Base-by-base conservation (phyloP, 176 grass and related monocot species). In the Secale cereale region DNA sequence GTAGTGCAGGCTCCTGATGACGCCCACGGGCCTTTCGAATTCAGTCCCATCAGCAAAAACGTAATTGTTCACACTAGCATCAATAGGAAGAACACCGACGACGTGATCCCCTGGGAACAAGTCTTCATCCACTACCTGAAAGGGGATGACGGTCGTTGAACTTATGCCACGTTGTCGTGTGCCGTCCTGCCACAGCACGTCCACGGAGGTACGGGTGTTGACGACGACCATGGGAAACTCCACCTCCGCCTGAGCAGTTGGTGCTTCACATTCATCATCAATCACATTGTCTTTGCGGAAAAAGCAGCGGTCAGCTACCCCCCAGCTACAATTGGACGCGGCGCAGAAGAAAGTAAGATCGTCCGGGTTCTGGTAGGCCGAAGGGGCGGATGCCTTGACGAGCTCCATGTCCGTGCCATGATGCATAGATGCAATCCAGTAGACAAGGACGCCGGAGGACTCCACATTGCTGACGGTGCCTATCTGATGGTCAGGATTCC, bases 121-220 rank as follows among this genome's bases (percentile, higher is more conserved):
- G 23, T 45, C 70, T 3, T 15, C 70, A 45, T 45, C 43, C 39
- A 73, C 0, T 3, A 45, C 41, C 0, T 9, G 2, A 26, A 73
- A 73, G 6, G 69, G 69, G n/a, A 14, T 12, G 2, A 72, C 6
- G 20, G n/a, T 15, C 13, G 3, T 3, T 5, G 70, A 72, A 8
- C 36, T 12, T 16, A 27, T 3, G n/a, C 37, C 70, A 2, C 8
- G 6, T 4, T 72, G 70, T 5, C 22, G 70, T 45, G 70, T 72
- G 70, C 70, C 70, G 39, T 72, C 70, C 70, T 72, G 70, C 70
- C 70, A 72, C 6, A 72, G 0, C 70, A 72, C 70, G 37, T 72
- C 39, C 1, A 72, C n/a, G 2, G 2, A 43, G n/a, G 70, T 72
- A n/a, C 5, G 3, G 11, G 70, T 72, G 5, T 72, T 45, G n/a